Base-by-base conservation (phyloP, 2,329 filamentous ascomycete genomes). In the Gremmenia infestans region DNA sequence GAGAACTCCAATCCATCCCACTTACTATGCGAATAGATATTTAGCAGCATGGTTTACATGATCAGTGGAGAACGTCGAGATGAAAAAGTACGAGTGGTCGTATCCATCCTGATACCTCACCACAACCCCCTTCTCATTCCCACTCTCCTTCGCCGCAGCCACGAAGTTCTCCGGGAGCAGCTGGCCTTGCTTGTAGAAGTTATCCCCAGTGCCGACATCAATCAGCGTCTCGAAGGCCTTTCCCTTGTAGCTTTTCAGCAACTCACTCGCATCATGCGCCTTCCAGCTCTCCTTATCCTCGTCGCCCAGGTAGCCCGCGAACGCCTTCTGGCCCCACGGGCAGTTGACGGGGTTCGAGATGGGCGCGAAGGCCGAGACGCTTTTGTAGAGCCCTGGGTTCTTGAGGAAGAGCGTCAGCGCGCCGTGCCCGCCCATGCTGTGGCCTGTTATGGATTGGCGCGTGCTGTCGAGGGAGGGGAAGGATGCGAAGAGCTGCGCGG, bases 71-170 rank as follows among this genome's bases (percentile, higher is more conserved):
- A 99, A 99, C 15, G 85, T 85, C 37, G 92, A 87, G 78, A 99
- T 95, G 74, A 96, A 97, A 75, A 85, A 99, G 77, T 99, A 99
- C 60, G 91, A 96, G 76, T 99, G 94, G 72, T 99, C 94, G 70
- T 99, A 97, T 60, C 86, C 91, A 60, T 88, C 80, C 71, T 96
- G 93, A 78, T 93, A 94, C 67, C 93, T 83, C 61, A 97, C 75
- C 53, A 83, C 83, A 60, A 97, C 75, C 9, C 88, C 89, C 57
- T 82, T 78, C 58, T 78, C 75, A 52, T 91, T 79, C 19, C 90
- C 90, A 25, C 84, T 82, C 63, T 88, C 85, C 75, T 89, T 86
- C 57, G 86, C 91, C 12, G 89, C 92, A 67, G 84, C 81, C 63
- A 88, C 83, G 52, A 99, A 85, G 73, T 97, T 97, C 80, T 99